phyloP scores from a whole-genome alignment of 2,329 filamentous ascomycete species.

The Cercospora sesami region DNA sequence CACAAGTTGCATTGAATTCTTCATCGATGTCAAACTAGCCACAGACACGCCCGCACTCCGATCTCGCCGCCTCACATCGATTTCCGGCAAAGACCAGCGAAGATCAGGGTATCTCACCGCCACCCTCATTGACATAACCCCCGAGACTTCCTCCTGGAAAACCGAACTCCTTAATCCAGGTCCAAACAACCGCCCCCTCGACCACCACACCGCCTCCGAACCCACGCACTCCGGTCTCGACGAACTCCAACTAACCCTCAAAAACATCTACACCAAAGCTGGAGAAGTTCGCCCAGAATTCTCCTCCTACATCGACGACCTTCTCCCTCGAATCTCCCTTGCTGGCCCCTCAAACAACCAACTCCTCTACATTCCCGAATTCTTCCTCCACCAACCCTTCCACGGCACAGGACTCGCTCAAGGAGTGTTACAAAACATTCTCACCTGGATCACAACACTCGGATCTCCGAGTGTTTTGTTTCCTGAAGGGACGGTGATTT shows the following conservation, averaged over 20 bases:
- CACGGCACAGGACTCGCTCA: background rate
- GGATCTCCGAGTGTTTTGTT: background rate
- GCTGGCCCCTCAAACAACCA: background rate
- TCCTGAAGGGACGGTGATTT: background rate
- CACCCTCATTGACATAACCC: background rate
- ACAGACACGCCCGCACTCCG: too few species aligned
- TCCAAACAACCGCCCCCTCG: background rate
- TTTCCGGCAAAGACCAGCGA: background rate
- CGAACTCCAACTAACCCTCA: background rate
- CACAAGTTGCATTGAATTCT: background rate
- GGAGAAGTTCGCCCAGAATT: conserved; percentile 4
- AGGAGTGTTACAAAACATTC: background rate
- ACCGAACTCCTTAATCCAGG: background rate
- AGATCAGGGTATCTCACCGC: background rate
- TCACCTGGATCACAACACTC: background rate
- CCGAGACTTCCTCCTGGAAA: background rate
- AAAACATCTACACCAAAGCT: conserved; percentile 8
- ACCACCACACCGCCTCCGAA: background rate
- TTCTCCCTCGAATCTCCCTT: background rate
- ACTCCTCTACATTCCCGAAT: background rate
- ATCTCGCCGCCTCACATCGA: too few species aligned
- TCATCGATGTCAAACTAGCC: too few species aligned
- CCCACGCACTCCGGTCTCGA: background rate
- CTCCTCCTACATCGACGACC: background rate
- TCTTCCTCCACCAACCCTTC: background rate